Evolutionary conservation across 257 asterid genomes (phyloP).

Genomic region (Lavandula angustifolia): DNA sequence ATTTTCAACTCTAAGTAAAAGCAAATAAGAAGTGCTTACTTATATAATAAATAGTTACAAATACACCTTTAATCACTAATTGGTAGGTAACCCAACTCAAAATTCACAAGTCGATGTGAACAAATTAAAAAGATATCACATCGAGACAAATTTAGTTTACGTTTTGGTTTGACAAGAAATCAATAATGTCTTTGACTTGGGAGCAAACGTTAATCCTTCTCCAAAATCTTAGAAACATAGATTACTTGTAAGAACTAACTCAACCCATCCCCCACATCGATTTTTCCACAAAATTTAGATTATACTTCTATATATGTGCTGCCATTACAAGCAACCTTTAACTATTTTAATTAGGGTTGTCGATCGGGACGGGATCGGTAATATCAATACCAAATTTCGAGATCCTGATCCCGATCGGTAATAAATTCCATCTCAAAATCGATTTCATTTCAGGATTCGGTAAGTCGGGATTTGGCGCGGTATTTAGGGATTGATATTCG

Average conservation of each 20-base stretch:
- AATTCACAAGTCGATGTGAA: neutral
- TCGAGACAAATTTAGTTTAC: neutral
- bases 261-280: slow-evolving; percentile 18
- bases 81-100: neutral
- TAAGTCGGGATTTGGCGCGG: no score
- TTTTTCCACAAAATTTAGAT: neutral
- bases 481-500: no score
- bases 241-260: slow-evolving; percentile 44
- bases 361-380: no score
- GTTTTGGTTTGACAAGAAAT: slow-evolving; percentile 37
- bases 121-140: neutral
- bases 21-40: no score
- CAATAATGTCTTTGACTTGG: slow-evolving; percentile 31
- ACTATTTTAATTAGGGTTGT: neutral
- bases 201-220: slow-evolving; percentile 22
- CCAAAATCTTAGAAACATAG: slow-evolving; percentile 35
- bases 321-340: slow-evolving; percentile 31
- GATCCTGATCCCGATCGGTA: no score
- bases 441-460: no score
- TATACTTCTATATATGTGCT: neutral
- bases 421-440: no score
- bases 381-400: no score
- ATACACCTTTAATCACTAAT: neutral
- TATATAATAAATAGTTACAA: no score
- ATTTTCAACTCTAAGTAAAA: no score